phyloP scores from a whole-genome alignment of 2,329 filamentous ascomycete genomes.

The Xylaria sp. region DNA sequence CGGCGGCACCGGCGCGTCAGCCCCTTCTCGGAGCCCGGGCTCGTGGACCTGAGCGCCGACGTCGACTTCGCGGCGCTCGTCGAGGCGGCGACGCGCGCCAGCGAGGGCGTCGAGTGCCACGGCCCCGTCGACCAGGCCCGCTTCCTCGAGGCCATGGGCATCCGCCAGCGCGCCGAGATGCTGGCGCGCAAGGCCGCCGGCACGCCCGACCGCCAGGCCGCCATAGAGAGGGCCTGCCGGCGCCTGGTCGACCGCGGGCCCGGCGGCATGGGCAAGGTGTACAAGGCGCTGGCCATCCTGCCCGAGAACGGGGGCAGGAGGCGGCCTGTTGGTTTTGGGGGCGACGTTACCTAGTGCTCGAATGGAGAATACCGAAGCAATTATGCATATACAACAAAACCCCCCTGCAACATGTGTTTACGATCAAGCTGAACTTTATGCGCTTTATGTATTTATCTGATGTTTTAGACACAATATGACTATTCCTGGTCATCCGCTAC shows the following conservation, averaged over 20 bases:
- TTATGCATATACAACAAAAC: not conserved
- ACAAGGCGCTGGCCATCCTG: constrained; percentile 89
- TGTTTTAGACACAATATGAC: not conserved
- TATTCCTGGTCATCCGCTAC: not conserved
- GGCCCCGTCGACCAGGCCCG: constrained; percentile 84
- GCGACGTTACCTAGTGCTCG: constrained; percentile 51
- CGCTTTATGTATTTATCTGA: not conserved
- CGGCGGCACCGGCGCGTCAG: constrained; percentile 74
- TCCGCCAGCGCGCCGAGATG: constrained; percentile 73
- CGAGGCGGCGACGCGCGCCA: constrained; percentile 76
- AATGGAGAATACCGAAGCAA: not conserved
- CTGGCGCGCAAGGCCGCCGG: constrained; percentile 54
- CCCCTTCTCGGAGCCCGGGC: constrained; percentile 77
- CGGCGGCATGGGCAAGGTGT: constrained; percentile 90
- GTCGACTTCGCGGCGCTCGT: constrained; percentile 91
- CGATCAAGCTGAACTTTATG: not conserved
- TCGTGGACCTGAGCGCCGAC: constrained; percentile 87
- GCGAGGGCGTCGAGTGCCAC: constrained; percentile 83
- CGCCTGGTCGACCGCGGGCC: constrained; percentile 81
- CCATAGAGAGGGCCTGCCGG: constrained; percentile 75
- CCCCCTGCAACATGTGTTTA: not conserved
- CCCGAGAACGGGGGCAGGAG: constrained; percentile 76
- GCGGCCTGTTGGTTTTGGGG: constrained; percentile 89
- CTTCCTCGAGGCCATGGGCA: constrained; percentile 82
- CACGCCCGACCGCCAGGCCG: constrained; percentile 55